Percentiles rank a stretch among this genome's conserved stretches.
Conservation (phyloP, 2,329 filamentous ascomycete species). For the Didymella sp. region DNA sequence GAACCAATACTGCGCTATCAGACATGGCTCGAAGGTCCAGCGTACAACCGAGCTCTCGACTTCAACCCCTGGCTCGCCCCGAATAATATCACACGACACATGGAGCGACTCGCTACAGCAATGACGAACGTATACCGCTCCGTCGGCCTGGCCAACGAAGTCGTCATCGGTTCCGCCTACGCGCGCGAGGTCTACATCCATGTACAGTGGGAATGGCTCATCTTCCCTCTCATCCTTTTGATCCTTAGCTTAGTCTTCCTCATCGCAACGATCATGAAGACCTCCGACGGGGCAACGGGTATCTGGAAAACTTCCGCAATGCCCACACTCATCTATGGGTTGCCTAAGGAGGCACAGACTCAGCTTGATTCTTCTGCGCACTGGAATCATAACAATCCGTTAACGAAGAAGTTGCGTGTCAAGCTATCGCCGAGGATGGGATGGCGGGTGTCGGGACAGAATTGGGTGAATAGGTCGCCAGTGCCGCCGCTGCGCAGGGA, state of each 20-base stretch:
- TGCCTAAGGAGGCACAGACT: conserved; percentile 21
- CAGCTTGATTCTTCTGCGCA: background rate
- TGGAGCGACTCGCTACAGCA: conserved; percentile 28
- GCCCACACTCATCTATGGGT: conserved; percentile 30
- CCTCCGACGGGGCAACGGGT: conserved; percentile 20
- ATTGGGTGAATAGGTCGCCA: background rate
- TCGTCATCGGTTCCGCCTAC: conserved; percentile 11
- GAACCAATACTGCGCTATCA: conserved; percentile 6
- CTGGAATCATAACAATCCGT: background rate
- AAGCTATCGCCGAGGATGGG: conserved; percentile 21
- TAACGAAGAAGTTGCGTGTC: conserved; percentile 13
- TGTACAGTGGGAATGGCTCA: conserved; percentile 38
- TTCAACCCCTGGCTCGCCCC: conserved; percentile 31
- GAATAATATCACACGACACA: conserved; percentile 30
- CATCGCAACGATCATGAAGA: conserved; percentile 34
- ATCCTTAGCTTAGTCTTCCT: conserved; percentile 34
- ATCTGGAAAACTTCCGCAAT: conserved; percentile 43
- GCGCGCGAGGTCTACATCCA: conserved; percentile 20
- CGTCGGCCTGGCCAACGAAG: too few relatives aligned
- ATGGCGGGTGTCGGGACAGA: conserved; percentile 26
- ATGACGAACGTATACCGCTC: conserved; percentile 26
- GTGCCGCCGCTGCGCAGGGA: background rate
- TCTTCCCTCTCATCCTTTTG: conserved; percentile 35
- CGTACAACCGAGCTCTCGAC: background rate
- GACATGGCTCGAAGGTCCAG: background rate